phyloP scores from a whole-genome alignment of 441 rosid species.

The Pelargonium cotyledonis region DNA sequence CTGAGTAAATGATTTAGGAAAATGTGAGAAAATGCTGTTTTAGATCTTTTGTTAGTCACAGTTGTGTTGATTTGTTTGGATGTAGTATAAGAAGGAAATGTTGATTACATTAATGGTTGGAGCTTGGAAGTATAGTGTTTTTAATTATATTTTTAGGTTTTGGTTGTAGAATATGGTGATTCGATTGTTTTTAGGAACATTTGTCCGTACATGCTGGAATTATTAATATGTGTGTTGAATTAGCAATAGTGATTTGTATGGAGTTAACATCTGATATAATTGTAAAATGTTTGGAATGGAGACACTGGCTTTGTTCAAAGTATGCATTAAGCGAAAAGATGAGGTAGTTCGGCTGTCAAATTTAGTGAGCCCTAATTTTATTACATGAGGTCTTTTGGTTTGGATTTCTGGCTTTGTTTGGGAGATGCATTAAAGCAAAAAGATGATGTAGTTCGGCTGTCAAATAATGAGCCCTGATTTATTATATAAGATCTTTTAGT shows the following conservation, averaged over 20 bases:
- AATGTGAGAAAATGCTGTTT: neutral
- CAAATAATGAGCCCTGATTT: neutral
- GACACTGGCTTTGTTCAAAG: too few relatives aligned
- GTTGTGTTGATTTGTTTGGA: constrained; percentile 1
- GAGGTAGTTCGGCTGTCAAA: too few relatives aligned
- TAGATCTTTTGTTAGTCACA: neutral
- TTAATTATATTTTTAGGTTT: neutral
- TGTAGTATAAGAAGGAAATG: neutral
- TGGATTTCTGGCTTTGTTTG: too few relatives aligned
- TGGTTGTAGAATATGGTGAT: neutral
- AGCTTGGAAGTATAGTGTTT: neutral
- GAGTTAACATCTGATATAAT: neutral
- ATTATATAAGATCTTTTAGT: neutral
- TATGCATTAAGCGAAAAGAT: too few relatives aligned
- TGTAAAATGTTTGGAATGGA: neutral
- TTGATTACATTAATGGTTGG: neutral
- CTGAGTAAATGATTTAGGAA: neutral
- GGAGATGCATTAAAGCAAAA: too few relatives aligned
- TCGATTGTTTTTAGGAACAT: neutral
- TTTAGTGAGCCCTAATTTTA: too few relatives aligned
- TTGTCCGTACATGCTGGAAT: neutral
- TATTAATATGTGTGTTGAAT: neutral
- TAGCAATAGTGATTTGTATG: neutral
- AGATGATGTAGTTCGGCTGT: neutral
- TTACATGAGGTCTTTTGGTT: too few relatives aligned